A percentile compares a stretch with the other conserved stretches of the same genome.
Conservation (phyloP, 2,329 filamentous ascomycete species). For the Penicillium sp. region DNA sequence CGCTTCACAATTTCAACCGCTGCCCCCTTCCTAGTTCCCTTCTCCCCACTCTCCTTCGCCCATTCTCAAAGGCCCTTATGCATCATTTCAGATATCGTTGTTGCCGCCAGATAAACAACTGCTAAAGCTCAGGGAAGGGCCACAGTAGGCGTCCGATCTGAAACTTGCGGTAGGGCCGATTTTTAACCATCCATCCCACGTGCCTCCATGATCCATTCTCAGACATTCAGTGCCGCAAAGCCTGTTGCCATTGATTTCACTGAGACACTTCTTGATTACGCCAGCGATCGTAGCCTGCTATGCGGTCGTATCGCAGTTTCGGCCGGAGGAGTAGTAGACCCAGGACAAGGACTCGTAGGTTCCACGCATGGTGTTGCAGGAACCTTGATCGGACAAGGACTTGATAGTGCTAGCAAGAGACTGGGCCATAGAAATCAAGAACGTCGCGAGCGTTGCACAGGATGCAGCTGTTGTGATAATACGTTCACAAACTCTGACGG, state of each 20-base stretch:
- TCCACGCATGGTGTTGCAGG: conserved; percentile 6
- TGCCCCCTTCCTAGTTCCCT: too few relatives aligned
- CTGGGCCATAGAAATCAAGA: not conserved
- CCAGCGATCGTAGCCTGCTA: conserved; percentile 9
- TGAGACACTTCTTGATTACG: conserved; percentile 11
- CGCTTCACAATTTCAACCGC: too few relatives aligned
- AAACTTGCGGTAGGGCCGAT: conserved; percentile 3
- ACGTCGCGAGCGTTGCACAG: not conserved
- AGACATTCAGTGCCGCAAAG: conserved; percentile 16
- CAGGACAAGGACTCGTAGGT: conserved; percentile 9
- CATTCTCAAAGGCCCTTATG: too few relatives aligned
- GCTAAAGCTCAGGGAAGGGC: conserved; percentile 4
- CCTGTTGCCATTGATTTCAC: not conserved
- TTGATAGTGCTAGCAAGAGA: conserved; percentile 5
- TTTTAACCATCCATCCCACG: conserved; percentile 18
- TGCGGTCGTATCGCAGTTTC: conserved; percentile 13
- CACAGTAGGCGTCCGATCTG: conserved; percentile 14
- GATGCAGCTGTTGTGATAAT: not conserved
- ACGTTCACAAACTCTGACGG: not conserved
- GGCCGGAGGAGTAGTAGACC: conserved; percentile 7
- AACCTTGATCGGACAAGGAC: not conserved
- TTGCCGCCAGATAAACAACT: not conserved
- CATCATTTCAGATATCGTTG: not conserved
- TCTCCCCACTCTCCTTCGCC: too few relatives aligned
- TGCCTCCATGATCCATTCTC: conserved; percentile 5